Percentiles rank a stretch among this genome's conserved stretches.
These are phyloP conservation scores for Camellia japonica DNA, from an alignment of 148 eudicot species.

Conservation along the genomic window DNA sequence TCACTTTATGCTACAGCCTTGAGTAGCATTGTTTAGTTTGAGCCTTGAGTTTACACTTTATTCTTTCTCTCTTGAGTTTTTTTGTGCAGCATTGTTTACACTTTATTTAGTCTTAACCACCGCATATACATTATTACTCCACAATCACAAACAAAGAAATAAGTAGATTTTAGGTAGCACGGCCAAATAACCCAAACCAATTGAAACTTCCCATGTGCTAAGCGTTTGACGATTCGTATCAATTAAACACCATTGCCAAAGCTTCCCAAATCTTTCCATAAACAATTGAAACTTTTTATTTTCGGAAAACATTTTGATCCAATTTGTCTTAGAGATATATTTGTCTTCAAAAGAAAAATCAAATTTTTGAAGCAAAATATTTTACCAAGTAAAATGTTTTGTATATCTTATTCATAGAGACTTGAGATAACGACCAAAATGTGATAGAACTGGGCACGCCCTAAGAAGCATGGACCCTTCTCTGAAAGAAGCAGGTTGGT, in stretches of 20 bases:
- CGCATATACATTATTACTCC: neutral
- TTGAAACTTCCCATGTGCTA: neutral
- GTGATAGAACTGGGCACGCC: too few relatives aligned
- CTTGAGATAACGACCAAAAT: too few relatives aligned
- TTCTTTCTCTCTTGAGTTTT: too few relatives aligned
- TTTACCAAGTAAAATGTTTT: too few relatives aligned
- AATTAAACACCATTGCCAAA: neutral
- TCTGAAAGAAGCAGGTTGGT: too few relatives aligned
- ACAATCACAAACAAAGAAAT: neutral
- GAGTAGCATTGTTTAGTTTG: too few relatives aligned
- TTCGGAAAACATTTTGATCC: neutral
- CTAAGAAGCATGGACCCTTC: too few relatives aligned
- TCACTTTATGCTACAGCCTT: too few relatives aligned
- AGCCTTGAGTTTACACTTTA: too few relatives aligned
- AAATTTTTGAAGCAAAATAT: neutral
- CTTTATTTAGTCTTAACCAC: neutral
- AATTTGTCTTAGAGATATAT: neutral
- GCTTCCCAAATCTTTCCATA: neutral
- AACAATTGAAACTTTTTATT: neutral
- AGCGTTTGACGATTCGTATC: neutral
- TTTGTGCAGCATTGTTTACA: too few relatives aligned
- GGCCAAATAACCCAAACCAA: neutral
- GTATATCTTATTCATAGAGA: too few relatives aligned
- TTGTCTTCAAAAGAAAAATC: neutral
- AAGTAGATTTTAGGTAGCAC: neutral